phyloP scores from a whole-genome alignment of 805 yeast genomes.

The Komagataella phaffii region DNA sequence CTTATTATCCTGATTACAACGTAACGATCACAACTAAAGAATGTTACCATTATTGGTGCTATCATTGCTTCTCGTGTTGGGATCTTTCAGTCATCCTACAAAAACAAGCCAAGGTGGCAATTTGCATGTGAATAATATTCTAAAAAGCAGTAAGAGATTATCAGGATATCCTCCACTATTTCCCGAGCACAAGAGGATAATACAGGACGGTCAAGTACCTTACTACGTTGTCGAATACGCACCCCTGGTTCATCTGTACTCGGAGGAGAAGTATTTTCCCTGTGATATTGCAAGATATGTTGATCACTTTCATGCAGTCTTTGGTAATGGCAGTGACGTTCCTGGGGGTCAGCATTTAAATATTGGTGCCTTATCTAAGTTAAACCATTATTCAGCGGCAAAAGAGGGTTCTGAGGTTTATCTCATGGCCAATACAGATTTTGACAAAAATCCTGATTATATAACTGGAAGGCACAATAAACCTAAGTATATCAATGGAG shows the following conservation, averaged over 20 bases:
- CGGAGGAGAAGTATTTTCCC: slow-evolving; percentile 81
- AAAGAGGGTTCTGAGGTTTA: slow-evolving; percentile 23
- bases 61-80: not conserved
- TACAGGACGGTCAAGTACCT: slow-evolving; percentile 47
- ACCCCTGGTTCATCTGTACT: slow-evolving; percentile 75
- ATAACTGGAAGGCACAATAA: slow-evolving; percentile 56
- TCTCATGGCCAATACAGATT: slow-evolving; percentile 59
- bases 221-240: slow-evolving; percentile 47
- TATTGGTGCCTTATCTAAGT: slow-evolving; percentile 21
- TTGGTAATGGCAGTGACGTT: slow-evolving; percentile 30
- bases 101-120: not conserved
- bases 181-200: slow-evolving; percentile 18
- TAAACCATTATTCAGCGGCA: slow-evolving; percentile 5
- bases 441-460: slow-evolving; percentile 69
- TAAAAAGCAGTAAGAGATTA: slow-evolving; percentile 2
- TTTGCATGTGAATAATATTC: not conserved
- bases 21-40: not conserved
- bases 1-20: not conserved
- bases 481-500: slow-evolving; percentile 64
- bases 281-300: slow-evolving; percentile 67
- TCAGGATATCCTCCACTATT: slow-evolving; percentile 24
- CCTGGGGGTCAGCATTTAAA: slow-evolving; percentile 12
- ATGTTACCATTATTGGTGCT: not conserved
- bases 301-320: slow-evolving; percentile 45
- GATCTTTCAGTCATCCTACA: not conserved